Conservation (phyloP, 2,329 filamentous ascomycete species). For the Colletotrichum tamarilloi region DNA sequence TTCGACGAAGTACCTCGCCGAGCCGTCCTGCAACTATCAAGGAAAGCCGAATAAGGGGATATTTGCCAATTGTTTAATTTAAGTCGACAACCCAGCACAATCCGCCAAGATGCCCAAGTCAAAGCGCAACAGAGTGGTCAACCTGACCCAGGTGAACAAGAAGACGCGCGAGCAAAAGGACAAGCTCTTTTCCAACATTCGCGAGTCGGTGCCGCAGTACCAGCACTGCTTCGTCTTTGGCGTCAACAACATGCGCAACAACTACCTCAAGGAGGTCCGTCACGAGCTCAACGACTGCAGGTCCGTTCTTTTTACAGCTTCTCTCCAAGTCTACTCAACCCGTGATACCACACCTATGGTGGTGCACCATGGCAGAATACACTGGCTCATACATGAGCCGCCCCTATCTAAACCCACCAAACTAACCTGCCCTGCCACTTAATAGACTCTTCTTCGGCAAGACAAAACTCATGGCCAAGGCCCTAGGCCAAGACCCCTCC, state of each 20-base stretch:
- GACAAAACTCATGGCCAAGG: constrained; percentile 98
- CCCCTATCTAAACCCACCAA: too few species aligned
- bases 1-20: not conserved
- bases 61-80: not conserved
- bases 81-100: constrained; percentile 23
- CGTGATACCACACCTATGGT: not conserved
- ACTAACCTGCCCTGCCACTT: not conserved
- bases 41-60: not conserved
- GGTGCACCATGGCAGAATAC: not conserved
- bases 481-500: constrained; percentile 82
- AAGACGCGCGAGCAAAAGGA: constrained; percentile 94
- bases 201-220: constrained; percentile 85
- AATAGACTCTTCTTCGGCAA: constrained; percentile 97
- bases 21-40: not conserved
- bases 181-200: constrained; percentile 88
- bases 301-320: constrained; percentile 58
- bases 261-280: constrained; percentile 90
- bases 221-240: constrained; percentile 93
- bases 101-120: constrained; percentile 86
- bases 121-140: constrained; percentile 88
- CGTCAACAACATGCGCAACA: constrained; percentile 98
- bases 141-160: constrained; percentile 91
- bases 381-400: not conserved
- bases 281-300: constrained; percentile 86
- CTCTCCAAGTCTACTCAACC: not conserved